A percentile compares a stretch with the other conserved stretches of the same genome.
Conservation (phyloP, 441 rosid species). For the Omphalea diandra region DNA sequence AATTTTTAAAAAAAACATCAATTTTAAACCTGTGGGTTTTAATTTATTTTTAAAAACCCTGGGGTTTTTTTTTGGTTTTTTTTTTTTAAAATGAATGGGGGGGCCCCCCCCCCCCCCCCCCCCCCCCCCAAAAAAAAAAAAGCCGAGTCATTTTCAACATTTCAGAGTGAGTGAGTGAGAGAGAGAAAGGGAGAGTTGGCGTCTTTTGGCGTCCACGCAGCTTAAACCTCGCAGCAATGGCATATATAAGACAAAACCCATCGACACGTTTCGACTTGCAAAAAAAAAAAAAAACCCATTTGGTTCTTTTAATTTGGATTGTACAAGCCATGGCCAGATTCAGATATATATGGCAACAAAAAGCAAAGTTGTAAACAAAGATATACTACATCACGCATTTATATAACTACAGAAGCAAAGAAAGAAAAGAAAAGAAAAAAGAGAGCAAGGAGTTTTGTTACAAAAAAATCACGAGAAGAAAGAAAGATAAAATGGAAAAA, state of each 20-base stretch:
- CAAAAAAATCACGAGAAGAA: constrained; percentile 43
- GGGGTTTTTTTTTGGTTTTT: constrained; percentile 26
- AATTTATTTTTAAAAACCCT: constrained; percentile 29
- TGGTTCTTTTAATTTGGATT: constrained; percentile 14
- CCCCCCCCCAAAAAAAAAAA: constrained; percentile 23
- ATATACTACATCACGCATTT: constrained; percentile 3
- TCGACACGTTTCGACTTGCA: constrained; percentile 43
- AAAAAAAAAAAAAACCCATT: constrained; percentile 17
- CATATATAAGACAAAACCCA: constrained; percentile 27
- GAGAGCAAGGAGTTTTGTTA: too few species aligned
- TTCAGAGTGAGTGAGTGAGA: too few species aligned
- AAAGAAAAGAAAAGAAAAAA: too few species aligned
- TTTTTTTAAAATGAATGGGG: background rate
- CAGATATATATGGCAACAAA: constrained; percentile 12
- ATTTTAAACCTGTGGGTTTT: constrained; percentile 34
- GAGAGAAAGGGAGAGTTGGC: constrained; percentile 37
- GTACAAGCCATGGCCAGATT: too few species aligned
- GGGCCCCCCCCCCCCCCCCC: too few species aligned
- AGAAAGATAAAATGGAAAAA: constrained; percentile 26
- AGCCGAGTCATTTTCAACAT: constrained; percentile 43
- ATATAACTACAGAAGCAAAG: constrained; percentile 4
- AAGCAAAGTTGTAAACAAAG: constrained; percentile 22
- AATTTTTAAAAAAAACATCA: too few species aligned
- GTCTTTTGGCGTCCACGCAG: constrained; percentile 61
- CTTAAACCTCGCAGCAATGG: constrained; percentile 56